Evolutionary conservation across 1,139 yeast genomes (phyloP).

Genomic region (Saccharomycopsis hybrid): DNA sequence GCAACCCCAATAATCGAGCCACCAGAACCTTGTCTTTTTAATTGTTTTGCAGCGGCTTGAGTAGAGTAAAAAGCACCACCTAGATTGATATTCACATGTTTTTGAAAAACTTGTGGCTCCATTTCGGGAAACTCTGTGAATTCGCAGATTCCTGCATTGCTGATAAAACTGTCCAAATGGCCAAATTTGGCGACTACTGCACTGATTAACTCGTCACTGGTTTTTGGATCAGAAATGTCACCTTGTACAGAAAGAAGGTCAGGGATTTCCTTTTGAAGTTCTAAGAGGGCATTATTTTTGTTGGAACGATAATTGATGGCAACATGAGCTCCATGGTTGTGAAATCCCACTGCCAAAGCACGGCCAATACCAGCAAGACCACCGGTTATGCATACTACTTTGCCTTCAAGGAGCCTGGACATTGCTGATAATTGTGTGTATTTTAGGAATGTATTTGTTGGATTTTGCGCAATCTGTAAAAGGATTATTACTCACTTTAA

Average conservation of each 20-base stretch:
- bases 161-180: conserved; percentile 36
- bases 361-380: conserved; percentile 37
- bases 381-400: conserved; percentile 33
- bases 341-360: conserved; percentile 33
- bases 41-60: conserved; percentile 41
- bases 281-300: conserved; percentile 26
- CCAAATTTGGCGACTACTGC: conserved; percentile 35
- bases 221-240: conserved; percentile 36
- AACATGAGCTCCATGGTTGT: conserved; percentile 28
- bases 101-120: conserved; percentile 30
- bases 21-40: conserved; percentile 40
- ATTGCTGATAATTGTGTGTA: neutral
- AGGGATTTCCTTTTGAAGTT: conserved; percentile 27
- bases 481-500: no score
- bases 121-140: conserved; percentile 33
- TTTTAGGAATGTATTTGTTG: no score
- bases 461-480: no score
- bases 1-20: conserved; percentile 41
- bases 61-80: conserved; percentile 40
- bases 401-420: conserved; percentile 25
- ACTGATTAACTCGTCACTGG: conserved; percentile 32
- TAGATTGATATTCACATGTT: conserved; percentile 35
- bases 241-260: conserved; percentile 35
- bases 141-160: conserved; percentile 42
- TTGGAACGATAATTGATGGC: conserved; percentile 29